Base-by-base conservation (phyloP, 2,329 filamentous ascomycete species). In the Exophiala phaeomuriformis region DNA sequence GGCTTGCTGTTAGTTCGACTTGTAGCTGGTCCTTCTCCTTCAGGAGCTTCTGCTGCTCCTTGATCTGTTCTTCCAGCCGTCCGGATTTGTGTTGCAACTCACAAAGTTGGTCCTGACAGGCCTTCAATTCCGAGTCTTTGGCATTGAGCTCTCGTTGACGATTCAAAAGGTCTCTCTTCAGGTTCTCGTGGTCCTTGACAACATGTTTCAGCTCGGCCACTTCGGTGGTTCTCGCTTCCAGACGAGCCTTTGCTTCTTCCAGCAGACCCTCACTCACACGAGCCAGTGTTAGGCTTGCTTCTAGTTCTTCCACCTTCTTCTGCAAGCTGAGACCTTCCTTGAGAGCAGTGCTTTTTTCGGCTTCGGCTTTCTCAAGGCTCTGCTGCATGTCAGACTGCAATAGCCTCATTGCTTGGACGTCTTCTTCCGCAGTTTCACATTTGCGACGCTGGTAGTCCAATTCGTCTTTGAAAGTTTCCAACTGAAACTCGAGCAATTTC, bases 91-190 rank as follows among this genome's bases (percentile, higher is more conserved):
- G 6, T 33, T 45, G 33, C 36, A 50, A 39, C 12, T 43, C n/a
- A 8, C 42, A 5, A 10, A 47, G 3, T 12, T 47, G 31, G 3
- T 47, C 37, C 5, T 49, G 29, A n/a, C 47, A 33, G 1, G 27
- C 4, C 31, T 43, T 35, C 2, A 54, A 39, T n/a, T 54, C 47
- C 30, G 10, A 10, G 27, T 41, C 39, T 8, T 51, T 51, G 3
- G 29, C 31, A 10, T 12, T 19, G 12, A 54, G 35, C n/a, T 51
- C 35, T 31, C 33, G 35, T 31, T 12, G 12, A 7, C 51, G 52
- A 45, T 47, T 37, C 8, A 42, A 7, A 41, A 27, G 19, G 5
- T 41, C 12, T 9, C 51, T 27, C 37, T 54, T 54, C 27, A 54
- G 37, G 10, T 28, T 29, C n/a, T 54, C 35, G 12, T 35, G 27